These are phyloP conservation scores for Akanthomyces lecanii DNA, from an alignment of 2,329 filamentous ascomycete species.

Conservation along the genomic window DNA sequence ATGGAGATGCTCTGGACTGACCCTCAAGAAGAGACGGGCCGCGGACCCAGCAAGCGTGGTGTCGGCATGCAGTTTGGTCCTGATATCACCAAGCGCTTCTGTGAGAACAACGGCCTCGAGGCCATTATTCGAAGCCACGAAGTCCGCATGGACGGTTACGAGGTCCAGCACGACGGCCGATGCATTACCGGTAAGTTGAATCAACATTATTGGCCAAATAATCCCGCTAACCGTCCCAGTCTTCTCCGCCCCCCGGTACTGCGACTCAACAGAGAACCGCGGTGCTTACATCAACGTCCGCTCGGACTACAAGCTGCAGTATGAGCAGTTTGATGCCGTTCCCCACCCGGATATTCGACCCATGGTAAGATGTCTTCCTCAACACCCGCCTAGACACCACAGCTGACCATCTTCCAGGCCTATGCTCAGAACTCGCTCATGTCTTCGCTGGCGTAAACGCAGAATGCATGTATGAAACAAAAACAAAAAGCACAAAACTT, in stretches of 20 bases:
- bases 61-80: conserved; percentile 96
- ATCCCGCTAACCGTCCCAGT: conserved; percentile 44
- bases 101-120: conserved; percentile 89
- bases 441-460: conserved; percentile 64
- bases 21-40: conserved; percentile 78
- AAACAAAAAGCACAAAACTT: conserved; percentile 12
- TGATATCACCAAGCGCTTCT: conserved; percentile 94
- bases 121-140: conserved; percentile 97
- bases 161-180: conserved; percentile 90
- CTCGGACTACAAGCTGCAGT: conserved; percentile 84
- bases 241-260: conserved; percentile 96
- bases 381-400: not conserved
- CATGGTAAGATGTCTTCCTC: conserved; percentile 55
- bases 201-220: not conserved
- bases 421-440: conserved; percentile 82
- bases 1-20: conserved; percentile 99
- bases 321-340: conserved; percentile 92
- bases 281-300: conserved; percentile 98
- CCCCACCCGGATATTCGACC: conserved; percentile 93
- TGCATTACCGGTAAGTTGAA: conserved; percentile 76
- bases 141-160: conserved; percentile 98
- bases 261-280: conserved; percentile 96
- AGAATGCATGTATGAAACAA: conserved; percentile 1
- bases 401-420: conserved; percentile 49
- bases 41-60: conserved; percentile 92